Percentiles rank a stretch among this genome's conserved stretches.
Conservation (phyloP, 2,329 filamentous ascomycete species). For the Tricladium varicosporioides region DNA sequence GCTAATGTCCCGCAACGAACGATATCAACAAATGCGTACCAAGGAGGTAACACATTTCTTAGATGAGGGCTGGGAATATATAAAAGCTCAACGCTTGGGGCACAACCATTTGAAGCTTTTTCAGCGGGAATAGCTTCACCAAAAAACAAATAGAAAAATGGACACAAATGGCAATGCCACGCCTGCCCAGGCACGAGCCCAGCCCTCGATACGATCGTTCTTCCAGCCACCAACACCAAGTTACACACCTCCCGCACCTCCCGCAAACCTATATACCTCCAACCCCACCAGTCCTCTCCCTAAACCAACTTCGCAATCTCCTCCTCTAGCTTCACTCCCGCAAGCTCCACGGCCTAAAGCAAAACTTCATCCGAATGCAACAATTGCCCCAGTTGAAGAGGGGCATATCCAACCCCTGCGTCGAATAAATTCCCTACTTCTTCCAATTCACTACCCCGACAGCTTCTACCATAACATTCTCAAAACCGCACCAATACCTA, state of each 20-base stretch:
- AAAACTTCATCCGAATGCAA: conserved; percentile 43
- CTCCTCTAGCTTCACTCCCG: conserved; percentile 14
- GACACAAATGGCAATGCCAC: conserved; percentile 6
- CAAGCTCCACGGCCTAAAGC: conserved; percentile 22
- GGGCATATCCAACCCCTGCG: conserved; percentile 57
- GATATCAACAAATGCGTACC: background rate
- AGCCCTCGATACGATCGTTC: conserved; percentile 62
- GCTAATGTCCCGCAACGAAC: background rate
- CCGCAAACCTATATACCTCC: conserved; percentile 6
- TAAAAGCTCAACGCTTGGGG: background rate
- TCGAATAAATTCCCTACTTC: conserved; percentile 63
- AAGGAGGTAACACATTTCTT: background rate
- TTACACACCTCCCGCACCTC: conserved; percentile 41
- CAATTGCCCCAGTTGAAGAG: conserved; percentile 49
- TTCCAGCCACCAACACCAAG: conserved; percentile 50
- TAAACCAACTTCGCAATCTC: conserved; percentile 9
- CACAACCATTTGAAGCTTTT: background rate
- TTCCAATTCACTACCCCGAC: conserved; percentile 63
- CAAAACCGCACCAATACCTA: conserved; percentile 46
- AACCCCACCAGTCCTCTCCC: background rate
- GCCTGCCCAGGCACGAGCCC: conserved; percentile 26
- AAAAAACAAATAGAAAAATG: background rate
- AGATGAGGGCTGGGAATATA: background rate
- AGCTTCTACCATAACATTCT: conserved; percentile 58
- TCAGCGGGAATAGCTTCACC: background rate